Percentiles rank a stretch among this genome's conserved stretches.
Evolutionary conservation across 768 basidiomycete genomes (phyloP).

Genomic region (Pulveroboletus sp.): DNA sequence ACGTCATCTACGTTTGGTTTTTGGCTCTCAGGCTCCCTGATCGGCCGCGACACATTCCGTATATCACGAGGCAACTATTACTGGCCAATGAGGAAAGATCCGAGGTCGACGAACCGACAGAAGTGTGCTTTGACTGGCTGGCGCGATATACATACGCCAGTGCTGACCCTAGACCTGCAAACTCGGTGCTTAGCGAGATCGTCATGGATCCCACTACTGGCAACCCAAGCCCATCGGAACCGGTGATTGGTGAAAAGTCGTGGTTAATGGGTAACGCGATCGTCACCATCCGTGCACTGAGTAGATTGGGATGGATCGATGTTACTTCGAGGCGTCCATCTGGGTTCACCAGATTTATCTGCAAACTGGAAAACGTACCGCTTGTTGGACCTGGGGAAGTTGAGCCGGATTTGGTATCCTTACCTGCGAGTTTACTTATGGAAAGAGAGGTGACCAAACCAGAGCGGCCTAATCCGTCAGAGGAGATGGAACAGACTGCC

Average conservation of each 20-base stretch:
- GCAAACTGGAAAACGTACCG: slow-evolving; percentile 85
- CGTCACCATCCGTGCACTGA: slow-evolving; percentile 72
- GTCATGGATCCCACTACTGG: slow-evolving; percentile 54
- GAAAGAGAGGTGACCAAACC: slow-evolving; percentile 46
- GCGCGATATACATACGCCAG: slow-evolving; percentile 91
- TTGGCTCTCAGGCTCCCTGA: slow-evolving; percentile 79
- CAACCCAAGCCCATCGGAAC: slow-evolving; percentile 32
- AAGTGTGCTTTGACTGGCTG: slow-evolving; percentile 98
- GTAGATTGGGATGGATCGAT: slow-evolving; percentile 82
- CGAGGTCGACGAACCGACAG: slow-evolving; percentile 81
- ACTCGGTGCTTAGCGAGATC: slow-evolving; percentile 72
- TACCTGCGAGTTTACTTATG: slow-evolving; percentile 70
- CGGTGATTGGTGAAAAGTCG: slow-evolving; percentile 54
- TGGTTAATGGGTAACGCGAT: slow-evolving; percentile 87
- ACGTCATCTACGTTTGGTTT: slow-evolving; percentile 93
- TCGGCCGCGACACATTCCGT: slow-evolving; percentile 74
- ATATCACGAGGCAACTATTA: slow-evolving; percentile 81
- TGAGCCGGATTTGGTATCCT: slow-evolving; percentile 68
- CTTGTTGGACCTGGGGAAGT: slow-evolving; percentile 81
- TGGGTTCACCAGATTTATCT: slow-evolving; percentile 80
- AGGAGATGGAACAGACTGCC: slow-evolving; percentile 9
- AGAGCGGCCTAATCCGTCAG: slow-evolving; percentile 25
- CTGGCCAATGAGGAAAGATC: slow-evolving; percentile 75
- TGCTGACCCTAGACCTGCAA: slow-evolving; percentile 85
- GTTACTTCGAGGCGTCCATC: slow-evolving; percentile 82